Conservation (phyloP, 805 yeast genomes). For the Sugiyamaella lignohabitans region DNA sequence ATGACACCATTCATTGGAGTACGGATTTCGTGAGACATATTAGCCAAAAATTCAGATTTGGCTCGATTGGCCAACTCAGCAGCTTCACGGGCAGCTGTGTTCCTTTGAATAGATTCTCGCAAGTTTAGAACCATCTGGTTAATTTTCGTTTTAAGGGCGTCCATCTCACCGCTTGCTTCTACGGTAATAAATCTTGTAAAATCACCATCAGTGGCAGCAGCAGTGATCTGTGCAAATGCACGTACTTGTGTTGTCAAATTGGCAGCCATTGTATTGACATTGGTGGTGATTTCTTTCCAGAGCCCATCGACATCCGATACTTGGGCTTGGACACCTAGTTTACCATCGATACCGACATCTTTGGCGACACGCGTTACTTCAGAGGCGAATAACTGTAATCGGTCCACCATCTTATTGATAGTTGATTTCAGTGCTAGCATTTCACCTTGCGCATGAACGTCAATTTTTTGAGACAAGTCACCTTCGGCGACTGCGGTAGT, state of each 20-base stretch:
- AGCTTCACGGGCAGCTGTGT: slow-evolving; percentile 90
- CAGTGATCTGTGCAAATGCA: slow-evolving; percentile 89
- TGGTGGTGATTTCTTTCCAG: slow-evolving; percentile 88
- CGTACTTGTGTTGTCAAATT: slow-evolving; percentile 87
- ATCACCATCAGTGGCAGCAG: slow-evolving; percentile 92
- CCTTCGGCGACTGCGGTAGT: slow-evolving; percentile 92
- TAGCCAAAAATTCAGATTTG: slow-evolving; percentile 83
- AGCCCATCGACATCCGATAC: slow-evolving; percentile 85
- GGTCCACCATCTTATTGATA: slow-evolving; percentile 89
- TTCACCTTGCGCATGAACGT: slow-evolving; percentile 87
- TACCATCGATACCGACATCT: slow-evolving; percentile 91
- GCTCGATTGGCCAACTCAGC: slow-evolving; percentile 88
- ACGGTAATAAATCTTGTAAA: slow-evolving; percentile 85
- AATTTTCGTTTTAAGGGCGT: slow-evolving; percentile 45
- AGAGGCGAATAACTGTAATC: slow-evolving; percentile 77
- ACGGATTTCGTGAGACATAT: slow-evolving; percentile 81
- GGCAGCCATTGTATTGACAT: slow-evolving; percentile 92
- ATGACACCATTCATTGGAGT: slow-evolving; percentile 92
- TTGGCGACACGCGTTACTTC: slow-evolving; percentile 88
- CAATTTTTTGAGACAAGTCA: slow-evolving; percentile 76
- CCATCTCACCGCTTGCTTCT: slow-evolving; percentile 90
- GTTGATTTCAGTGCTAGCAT: slow-evolving; percentile 79
- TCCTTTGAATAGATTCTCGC: slow-evolving; percentile 83
- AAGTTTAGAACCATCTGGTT: slow-evolving; percentile 81
- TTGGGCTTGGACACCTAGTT: slow-evolving; percentile 86